These are phyloP conservation scores for Mycena albidolilacea DNA, from an alignment of 768 basidiomycete species.

Conservation along the genomic window DNA sequence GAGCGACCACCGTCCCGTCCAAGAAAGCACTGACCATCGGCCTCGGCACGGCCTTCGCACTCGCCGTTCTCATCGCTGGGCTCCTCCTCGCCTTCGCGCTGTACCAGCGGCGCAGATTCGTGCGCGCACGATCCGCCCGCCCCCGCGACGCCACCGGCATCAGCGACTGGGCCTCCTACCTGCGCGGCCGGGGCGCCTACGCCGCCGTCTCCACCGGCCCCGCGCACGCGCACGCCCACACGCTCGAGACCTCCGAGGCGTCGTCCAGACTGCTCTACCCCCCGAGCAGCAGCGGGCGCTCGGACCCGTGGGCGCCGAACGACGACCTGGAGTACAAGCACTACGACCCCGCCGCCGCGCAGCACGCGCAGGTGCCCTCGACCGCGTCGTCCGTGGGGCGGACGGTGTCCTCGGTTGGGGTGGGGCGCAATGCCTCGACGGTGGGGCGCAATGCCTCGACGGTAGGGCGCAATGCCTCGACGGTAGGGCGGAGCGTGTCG, in stretches of 20 bases:
- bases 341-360: not conserved
- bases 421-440: not conserved
- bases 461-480: not conserved
- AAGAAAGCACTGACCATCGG: conserved; percentile 10
- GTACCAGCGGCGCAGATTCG: conserved; percentile 18
- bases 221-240: not conserved
- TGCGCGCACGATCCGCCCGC: not conserved
- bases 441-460: too few species aligned
- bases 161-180: conserved; percentile 26
- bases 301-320: conserved; percentile 18
- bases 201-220: conserved; percentile 4
- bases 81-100: conserved; percentile 5
- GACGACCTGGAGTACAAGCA: not conserved
- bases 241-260: conserved; percentile 15
- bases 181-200: conserved; percentile 23
- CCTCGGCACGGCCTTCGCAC: conserved; percentile 16
- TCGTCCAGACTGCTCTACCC: conserved; percentile 1
- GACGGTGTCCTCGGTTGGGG: not conserved
- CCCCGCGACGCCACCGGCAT: not conserved
- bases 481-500: not conserved
- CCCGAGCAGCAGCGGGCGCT: not conserved
- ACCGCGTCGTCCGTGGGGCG: not conserved
- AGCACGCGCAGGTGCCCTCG: not conserved
- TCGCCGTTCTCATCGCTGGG: conserved; percentile 10
- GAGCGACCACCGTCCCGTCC: not conserved